These are phyloP conservation scores for Pleurotus tuoliensis DNA, from an alignment of 768 basidiomycete genomes.

Conservation along the genomic window DNA sequence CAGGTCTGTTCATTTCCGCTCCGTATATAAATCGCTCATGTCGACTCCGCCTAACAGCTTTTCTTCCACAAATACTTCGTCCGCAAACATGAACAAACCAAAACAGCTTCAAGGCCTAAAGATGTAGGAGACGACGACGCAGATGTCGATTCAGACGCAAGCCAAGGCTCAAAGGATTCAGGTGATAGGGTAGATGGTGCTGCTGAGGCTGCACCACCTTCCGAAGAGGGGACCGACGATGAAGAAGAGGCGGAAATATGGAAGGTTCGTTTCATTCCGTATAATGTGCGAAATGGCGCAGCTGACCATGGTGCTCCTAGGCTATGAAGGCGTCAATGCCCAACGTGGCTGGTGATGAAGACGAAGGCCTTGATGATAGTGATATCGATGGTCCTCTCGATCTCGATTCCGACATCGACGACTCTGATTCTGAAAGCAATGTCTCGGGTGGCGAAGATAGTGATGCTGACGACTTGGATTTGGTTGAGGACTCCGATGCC, in stretches of 20 bases:
- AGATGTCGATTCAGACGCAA: slow-evolving; percentile 35
- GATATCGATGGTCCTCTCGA: slow-evolving; percentile 21
- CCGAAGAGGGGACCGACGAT: slow-evolving; percentile 37
- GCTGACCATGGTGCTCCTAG: slow-evolving; percentile 32
- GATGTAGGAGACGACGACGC: slow-evolving; percentile 29
- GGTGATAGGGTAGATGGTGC: slow-evolving; percentile 35
- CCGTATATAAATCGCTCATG: slow-evolving; percentile 1
- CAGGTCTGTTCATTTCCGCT: slow-evolving; percentile 48
- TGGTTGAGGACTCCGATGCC: slow-evolving; percentile 66
- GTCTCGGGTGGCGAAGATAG: slow-evolving; percentile 18
- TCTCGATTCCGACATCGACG: slow-evolving; percentile 23
- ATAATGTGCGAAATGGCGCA: too few species aligned
- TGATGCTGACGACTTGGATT: slow-evolving; percentile 44
- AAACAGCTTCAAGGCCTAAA: slow-evolving; percentile 34
- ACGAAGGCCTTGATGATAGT: slow-evolving; percentile 34
- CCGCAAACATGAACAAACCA: slow-evolving; percentile 57
- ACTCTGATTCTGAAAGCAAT: slow-evolving; percentile 17
- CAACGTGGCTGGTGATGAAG: slow-evolving; percentile 43
- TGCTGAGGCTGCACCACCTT: slow-evolving; percentile 22
- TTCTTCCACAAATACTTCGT: slow-evolving; percentile 93
- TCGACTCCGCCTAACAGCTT: slow-evolving; percentile 35
- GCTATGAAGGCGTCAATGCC: slow-evolving; percentile 90
- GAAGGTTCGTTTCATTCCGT: slow-evolving; percentile 55
- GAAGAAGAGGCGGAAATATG: slow-evolving; percentile 74
- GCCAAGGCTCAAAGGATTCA: slow-evolving; percentile 38